Base-by-base conservation (phyloP, 75 land plant species). In the Isoetes taiwanensis region DNA sequence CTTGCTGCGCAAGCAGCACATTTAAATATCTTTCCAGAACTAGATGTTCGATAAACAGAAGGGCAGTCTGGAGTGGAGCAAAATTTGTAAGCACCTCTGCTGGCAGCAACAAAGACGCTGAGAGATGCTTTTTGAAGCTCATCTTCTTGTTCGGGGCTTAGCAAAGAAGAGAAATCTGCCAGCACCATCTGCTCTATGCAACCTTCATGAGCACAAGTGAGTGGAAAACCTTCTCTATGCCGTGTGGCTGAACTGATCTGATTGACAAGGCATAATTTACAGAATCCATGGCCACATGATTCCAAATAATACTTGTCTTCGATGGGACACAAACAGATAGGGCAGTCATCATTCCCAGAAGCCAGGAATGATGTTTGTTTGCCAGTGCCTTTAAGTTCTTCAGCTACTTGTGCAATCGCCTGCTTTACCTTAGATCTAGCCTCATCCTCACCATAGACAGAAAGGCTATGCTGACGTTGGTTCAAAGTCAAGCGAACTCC, bases 41-140 rank as follows among this genome's bases (percentile, higher is more conserved):
- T 35, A 0, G 75, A 65, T 3, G 72, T 81, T 16, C 56, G 40
- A 34, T 86, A 86, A 9, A 86, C 72, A 2, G 78, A 59, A 11
- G 83, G 86, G 46, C 91, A 86, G 52, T 86, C 91, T n/a, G 91
- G 91, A 6, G 91, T 73, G 25, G 83, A 74, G 50, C 91, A 86
- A 34, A 79, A 82, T 34, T 72, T 58, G 74, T 79, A 82, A 1
- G 24, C 52, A 0, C 82, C 85, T 5, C 65, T 66, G 41, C 75
- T 82, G 0, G 76, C 53, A 19, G 80, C 78, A 0, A 86, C 83
- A 64, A 68, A 82, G 6, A 82, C 73, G n/a, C 76, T 73, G 28
- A 86, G 19, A 0, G 91, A 82, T n/a, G 86, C 80, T 56, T 72
- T 59, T 35, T 78, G 79, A 27, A 86, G 80, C 3, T 86, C 91